Percentiles rank a stretch among this genome's conserved stretches.
These are phyloP conservation scores for Saccharomyces hybrid DNA, from an alignment of 1,139 yeast species.

Conservation along the genomic window DNA sequence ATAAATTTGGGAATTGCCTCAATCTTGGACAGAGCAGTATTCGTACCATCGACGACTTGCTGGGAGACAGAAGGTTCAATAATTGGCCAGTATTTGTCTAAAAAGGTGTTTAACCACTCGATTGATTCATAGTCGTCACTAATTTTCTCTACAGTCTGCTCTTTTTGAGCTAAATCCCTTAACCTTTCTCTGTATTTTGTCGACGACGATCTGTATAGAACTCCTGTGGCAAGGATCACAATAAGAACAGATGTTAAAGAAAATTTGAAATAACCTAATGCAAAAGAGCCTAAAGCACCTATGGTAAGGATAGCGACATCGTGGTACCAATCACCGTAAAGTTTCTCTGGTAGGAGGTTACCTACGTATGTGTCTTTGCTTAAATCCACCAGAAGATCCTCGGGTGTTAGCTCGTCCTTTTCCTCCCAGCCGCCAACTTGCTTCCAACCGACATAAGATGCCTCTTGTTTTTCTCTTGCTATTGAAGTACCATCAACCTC, in stretches of 20 bases:
- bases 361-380: slow-evolving; percentile 65
- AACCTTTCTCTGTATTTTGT: slow-evolving; percentile 67
- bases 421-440: slow-evolving; percentile 85
- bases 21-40: slow-evolving; percentile 65
- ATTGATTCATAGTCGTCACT: slow-evolving; percentile 86
- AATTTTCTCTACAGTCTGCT: slow-evolving; percentile 66
- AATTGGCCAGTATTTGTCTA: slow-evolving; percentile 85
- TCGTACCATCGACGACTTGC: slow-evolving; percentile 76
- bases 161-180: slow-evolving; percentile 79
- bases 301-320: slow-evolving; percentile 60
- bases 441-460: slow-evolving; percentile 84
- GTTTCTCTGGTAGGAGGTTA: slow-evolving; percentile 57
- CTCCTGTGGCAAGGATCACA: slow-evolving; percentile 49
- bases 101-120: slow-evolving; percentile 87
- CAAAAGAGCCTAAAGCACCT: slow-evolving; percentile 67
- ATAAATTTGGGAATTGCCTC: slow-evolving; percentile 78
- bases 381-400: slow-evolving; percentile 65
- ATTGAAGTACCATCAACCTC: neutral
- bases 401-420: slow-evolving; percentile 53
- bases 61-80: slow-evolving; percentile 87
- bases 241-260: slow-evolving; percentile 76
- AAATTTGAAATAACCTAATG: slow-evolving; percentile 69
- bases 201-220: slow-evolving; percentile 75
- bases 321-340: slow-evolving; percentile 95
- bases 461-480: slow-evolving; percentile 46